Percentiles rank a stretch among this genome's conserved stretches.
phyloP scores from a whole-genome alignment of 2,329 filamentous ascomycete species.

The Claviceps pazoutovae region DNA sequence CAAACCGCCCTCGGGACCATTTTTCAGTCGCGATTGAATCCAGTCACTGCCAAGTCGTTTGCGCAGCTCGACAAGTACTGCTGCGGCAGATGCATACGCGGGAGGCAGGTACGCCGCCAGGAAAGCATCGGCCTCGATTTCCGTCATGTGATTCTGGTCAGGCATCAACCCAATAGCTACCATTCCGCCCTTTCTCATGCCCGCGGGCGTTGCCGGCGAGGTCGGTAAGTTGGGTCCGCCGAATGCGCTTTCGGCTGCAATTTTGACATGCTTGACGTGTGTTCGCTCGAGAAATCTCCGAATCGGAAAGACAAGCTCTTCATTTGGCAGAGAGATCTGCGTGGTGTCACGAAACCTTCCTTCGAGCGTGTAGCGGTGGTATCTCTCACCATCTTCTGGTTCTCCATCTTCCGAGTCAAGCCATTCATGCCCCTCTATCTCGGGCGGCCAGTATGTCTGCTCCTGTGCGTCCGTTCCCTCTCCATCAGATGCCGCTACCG shows the following conservation, averaged over 20 bases:
- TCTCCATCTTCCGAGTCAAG: constrained; percentile 17
- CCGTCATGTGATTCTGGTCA: constrained; percentile 50
- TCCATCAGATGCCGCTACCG: constrained; percentile 6
- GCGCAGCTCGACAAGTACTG: constrained; percentile 57
- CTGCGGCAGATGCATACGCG: constrained; percentile 53
- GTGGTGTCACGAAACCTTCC: constrained; percentile 61
- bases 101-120: constrained; percentile 56
- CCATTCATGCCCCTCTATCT: constrained; percentile 15
- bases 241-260: constrained; percentile 59
- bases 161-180: constrained; percentile 51
- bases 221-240: constrained; percentile 64
- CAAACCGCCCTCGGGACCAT: constrained; percentile 41
- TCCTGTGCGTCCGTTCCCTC: constrained; percentile 14
- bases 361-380: constrained; percentile 59
- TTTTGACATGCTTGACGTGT: constrained; percentile 59
- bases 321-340: constrained; percentile 61
- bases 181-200: constrained; percentile 44
- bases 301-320: constrained; percentile 57
- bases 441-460: constrained; percentile 16
- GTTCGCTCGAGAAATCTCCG: constrained; percentile 51
- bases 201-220: constrained; percentile 56
- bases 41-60: constrained; percentile 58
- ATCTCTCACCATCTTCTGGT: constrained; percentile 28
- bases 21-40: constrained; percentile 49
- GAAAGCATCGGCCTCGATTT: constrained; percentile 64